Evolutionary conservation across 371 early-diverging fungal genomes (phyloP), one percentile per base, ranked within the genome.

Genomic region (Amoeboaphelidium protococcarum): DNA sequence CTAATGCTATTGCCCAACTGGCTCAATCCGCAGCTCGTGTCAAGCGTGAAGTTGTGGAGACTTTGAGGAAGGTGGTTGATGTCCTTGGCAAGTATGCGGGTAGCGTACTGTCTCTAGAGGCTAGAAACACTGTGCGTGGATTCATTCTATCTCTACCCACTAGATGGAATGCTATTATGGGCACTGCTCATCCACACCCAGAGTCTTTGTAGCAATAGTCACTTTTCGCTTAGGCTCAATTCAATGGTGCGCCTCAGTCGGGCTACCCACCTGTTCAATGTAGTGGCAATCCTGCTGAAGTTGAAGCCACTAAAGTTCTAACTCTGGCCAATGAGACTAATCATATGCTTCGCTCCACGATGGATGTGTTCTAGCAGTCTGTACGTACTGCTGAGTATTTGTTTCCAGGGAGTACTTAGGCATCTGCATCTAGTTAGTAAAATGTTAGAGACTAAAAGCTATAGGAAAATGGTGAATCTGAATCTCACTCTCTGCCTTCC

Each of bases 21-120:
- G 47, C 54, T 20, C 27, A 47, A 13, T 44, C 59, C 16, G 37
- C 84, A 22, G 64, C 67, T 0, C 49, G 60, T 2, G 73, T 82
- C 48, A 77, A 77, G 49, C 71, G 72, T 26, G 90, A 89, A 51
- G 73, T 89, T 0, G 76, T 85, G 0, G 74, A 76, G 47, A 85
- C 87, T 0, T 63, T 91, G 21, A 71, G 84, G 41, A 74, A 74
- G 42, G 90, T 86, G 0, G 82, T 91, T 3, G 81, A 77, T 23
- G 75, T 89, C 16, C 68, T 91, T 37, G 76, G 76, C 25, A 72
- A 75, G 47, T 83, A 91, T 55, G 88, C 92, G 3, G 78, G 81
- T 4, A 63, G 76, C 4, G 78, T 81, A 43, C 62, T 91, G 46
- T 84, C 87, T 0, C 82, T 75, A 42, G 80, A 80, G 45, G 83